Percentiles rank a stretch among this genome's conserved stretches.
Evolutionary conservation across 768 basidiomycete genomes (phyloP).

Genomic region (Tulasnella sp.): DNA sequence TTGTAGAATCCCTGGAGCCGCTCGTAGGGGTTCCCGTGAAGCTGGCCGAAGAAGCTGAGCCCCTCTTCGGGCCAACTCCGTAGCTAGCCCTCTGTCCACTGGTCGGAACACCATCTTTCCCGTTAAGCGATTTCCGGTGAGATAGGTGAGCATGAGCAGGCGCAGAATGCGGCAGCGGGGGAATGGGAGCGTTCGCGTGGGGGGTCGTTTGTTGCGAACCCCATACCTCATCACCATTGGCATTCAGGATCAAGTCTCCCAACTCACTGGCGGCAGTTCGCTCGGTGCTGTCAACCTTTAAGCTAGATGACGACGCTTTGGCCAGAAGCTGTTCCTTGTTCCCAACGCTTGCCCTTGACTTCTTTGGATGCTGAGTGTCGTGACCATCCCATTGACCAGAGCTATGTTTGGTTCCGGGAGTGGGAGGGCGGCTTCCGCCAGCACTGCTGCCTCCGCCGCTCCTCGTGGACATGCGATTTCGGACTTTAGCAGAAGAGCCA

Average conservation of each 20-base stretch:
- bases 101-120: constrained; percentile 18
- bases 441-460: constrained; percentile 57
- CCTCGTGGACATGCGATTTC: constrained; percentile 53
- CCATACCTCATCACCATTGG: neutral
- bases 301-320: constrained; percentile 8
- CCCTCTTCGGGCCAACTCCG: constrained; percentile 53
- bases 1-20: constrained; percentile 80
- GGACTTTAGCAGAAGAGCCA: constrained; percentile 36
- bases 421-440: constrained; percentile 66
- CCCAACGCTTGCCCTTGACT: constrained; percentile 33
- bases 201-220: constrained; percentile 9
- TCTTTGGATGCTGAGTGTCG: constrained; percentile 40
- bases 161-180: neutral
- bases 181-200: constrained; percentile 24
- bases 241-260: constrained; percentile 6
- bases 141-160: constrained; percentile 11
- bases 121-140: constrained; percentile 28
- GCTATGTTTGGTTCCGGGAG: constrained; percentile 59
- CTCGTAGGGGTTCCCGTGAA: constrained; percentile 68
- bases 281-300: constrained; percentile 7
- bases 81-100: constrained; percentile 24
- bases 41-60: constrained; percentile 84
- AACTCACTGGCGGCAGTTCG: neutral
- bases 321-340: constrained; percentile 20
- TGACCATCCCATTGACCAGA: constrained; percentile 75